Evolutionary conservation across 2,329 filamentous ascomycete genomes (phyloP), one percentile per base, ranked within the genome.

Genomic region (Chrysoporthe puriensis): DNA sequence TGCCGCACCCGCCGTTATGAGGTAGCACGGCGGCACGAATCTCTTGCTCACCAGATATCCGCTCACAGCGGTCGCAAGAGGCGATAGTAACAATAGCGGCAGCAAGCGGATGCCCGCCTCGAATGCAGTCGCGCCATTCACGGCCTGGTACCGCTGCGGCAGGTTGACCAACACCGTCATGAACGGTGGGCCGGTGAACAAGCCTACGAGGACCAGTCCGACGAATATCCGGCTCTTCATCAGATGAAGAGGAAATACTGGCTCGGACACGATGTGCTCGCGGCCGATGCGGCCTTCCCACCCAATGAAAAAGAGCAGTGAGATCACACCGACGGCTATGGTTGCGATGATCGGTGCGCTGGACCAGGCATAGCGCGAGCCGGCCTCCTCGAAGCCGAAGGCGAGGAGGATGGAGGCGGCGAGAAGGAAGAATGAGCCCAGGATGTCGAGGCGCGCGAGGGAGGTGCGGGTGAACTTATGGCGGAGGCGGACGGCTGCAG

Each of bases 321-420:
- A 36, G 2, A 57, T n/a, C 32, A 34, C 58, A 9, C 16, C 36
- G 21, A 32, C 11, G 21, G 75, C 67, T 3, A 74, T 62, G 2
- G 74, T 75, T 11, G 73, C 70, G 4, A 83, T 75, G 4, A 84
- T 77, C 5, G 77, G 69, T 0, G 76, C 75, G 56, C 78, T 81
- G 8, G 69, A 73, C 83, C 83, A 85, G 3, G 78, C 71, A 62
- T 81, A 83, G 6, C 74, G 74, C 21, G 77, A 72, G 5, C 82
- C 82, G 6, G 74, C 82, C 69, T 83, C 77, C 59, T 85, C 79
- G 16, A 85, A 74, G 1, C 79, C 81, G 50, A 82, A 80, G 18
- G 84, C 78, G n/a, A 85, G 71, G 3, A 84, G 74, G 3, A 82
- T 77, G 0, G 81, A 82, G 3, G 78, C 77, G 0, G 76, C 77